A percentile compares a stretch with the other conserved stretches of the same genome.
These are phyloP conservation scores for Trametes pubescens DNA, from an alignment of 1,284 basidiomycete species.

Conservation along the genomic window DNA sequence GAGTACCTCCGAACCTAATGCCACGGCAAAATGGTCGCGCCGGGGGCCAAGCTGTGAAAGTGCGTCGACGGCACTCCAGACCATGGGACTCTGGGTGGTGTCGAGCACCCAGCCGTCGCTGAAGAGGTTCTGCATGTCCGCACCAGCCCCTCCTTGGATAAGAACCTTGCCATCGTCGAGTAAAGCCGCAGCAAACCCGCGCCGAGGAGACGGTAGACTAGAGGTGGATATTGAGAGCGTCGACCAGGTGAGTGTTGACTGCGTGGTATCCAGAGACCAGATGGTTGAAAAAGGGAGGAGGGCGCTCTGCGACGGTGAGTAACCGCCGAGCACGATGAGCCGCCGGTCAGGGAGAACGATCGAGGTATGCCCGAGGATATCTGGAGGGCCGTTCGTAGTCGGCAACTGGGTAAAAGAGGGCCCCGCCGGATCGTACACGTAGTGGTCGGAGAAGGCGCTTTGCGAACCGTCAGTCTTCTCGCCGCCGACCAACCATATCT, in stretches of 20 bases:
- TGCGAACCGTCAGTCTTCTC: slow-evolving; percentile 80
- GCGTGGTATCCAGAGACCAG: slow-evolving; percentile 71
- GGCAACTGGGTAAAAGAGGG: slow-evolving; percentile 66
- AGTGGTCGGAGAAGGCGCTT: slow-evolving; percentile 67
- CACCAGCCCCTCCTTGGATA: slow-evolving; percentile 82
- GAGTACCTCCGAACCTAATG: slow-evolving; percentile 67
- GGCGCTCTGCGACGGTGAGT: slow-evolving; percentile 54
- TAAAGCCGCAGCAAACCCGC: slow-evolving; percentile 70
- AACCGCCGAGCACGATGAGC: slow-evolving; percentile 82
- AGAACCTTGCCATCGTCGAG: slow-evolving; percentile 65
- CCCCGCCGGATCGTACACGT: slow-evolving; percentile 62
- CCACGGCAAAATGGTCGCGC: slow-evolving; percentile 77
- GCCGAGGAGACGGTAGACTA: slow-evolving; percentile 64
- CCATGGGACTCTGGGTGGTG: slow-evolving; percentile 59
- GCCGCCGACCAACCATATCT: slow-evolving; percentile 78
- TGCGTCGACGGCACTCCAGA: slow-evolving; percentile 61
- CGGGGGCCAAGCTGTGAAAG: slow-evolving; percentile 67
- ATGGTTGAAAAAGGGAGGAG: slow-evolving; percentile 66
- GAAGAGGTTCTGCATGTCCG: slow-evolving; percentile 59
- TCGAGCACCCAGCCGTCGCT: slow-evolving; percentile 83
- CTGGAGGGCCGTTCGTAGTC: slow-evolving; percentile 63
- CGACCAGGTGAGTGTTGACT: slow-evolving; percentile 59
- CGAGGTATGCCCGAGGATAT: slow-evolving; percentile 76
- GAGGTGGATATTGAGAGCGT: slow-evolving; percentile 48
- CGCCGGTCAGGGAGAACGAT: slow-evolving; percentile 72